Evolutionary conservation across 2,329 filamentous ascomycete species (phyloP).

Genomic region (Akanthomyces uredinophilus): DNA sequence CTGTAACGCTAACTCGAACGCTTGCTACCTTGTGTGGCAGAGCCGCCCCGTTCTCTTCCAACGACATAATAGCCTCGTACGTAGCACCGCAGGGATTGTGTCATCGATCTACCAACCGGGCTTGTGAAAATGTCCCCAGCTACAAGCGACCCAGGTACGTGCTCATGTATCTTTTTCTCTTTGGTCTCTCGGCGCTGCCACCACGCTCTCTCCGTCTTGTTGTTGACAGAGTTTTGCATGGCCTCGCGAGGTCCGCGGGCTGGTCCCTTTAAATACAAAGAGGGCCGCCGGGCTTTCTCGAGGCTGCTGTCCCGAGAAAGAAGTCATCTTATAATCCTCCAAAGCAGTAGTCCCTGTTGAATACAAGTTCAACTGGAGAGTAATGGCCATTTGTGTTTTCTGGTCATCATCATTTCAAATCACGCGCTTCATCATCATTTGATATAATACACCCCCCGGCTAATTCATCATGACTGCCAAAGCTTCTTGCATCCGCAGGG

Average conservation of each 20-base stretch:
- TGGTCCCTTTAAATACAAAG: constrained; percentile 14
- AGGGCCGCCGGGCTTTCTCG: background rate
- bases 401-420: constrained; percentile 13
- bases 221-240: constrained; percentile 15
- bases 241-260: background rate
- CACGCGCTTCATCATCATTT: constrained; percentile 14
- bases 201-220: constrained; percentile 1
- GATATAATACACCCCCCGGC: background rate
- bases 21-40: constrained; percentile 14
- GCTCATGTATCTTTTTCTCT: constrained; percentile 15
- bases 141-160: constrained; percentile 15
- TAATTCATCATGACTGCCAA: constrained; percentile 16
- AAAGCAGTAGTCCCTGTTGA: constrained; percentile 1
- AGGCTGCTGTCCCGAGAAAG: background rate
- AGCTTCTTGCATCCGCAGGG: constrained; percentile 16
- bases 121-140: constrained; percentile 14
- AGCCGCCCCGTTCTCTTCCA: constrained; percentile 9
- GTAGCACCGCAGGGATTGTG: constrained; percentile 15
- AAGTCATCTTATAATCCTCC: constrained; percentile 1
- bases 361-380: constrained; percentile 6
- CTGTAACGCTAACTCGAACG: background rate
- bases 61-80: constrained; percentile 15
- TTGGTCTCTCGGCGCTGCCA: too few relatives aligned
- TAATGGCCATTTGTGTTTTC: constrained; percentile 13
- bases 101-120: constrained; percentile 14